Conservation (phyloP, 2,329 filamentous ascomycete species). For the Corniculantispora saksenae region DNA sequence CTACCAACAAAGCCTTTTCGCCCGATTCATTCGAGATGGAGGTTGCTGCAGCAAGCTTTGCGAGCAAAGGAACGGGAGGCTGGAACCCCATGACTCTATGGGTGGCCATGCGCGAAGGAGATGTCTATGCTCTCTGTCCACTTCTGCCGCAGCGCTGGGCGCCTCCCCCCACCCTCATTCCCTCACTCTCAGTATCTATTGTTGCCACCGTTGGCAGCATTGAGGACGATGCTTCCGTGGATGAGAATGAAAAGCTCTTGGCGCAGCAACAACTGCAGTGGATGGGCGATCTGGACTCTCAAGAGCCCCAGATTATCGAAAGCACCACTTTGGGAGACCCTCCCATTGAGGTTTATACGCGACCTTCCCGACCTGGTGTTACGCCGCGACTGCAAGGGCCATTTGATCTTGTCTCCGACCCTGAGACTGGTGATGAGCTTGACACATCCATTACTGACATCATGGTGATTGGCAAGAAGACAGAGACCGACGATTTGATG, state of each 20-base stretch:
- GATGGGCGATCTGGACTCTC: constrained; percentile 66
- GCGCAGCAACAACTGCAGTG: constrained; percentile 66
- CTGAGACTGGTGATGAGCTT: constrained; percentile 57
- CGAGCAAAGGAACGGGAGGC: constrained; percentile 65
- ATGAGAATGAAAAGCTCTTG: constrained; percentile 55
- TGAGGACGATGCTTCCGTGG: constrained; percentile 58
- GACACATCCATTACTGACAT: constrained; percentile 63
- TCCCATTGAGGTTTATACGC: constrained; percentile 55
- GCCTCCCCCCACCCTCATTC: constrained; percentile 72
- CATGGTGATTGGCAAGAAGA: constrained; percentile 61
- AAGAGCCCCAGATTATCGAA: constrained; percentile 60
- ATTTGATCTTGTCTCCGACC: constrained; percentile 57
- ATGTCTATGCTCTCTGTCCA: constrained; percentile 91
- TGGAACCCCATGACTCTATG: constrained; percentile 97
- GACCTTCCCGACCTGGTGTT: constrained; percentile 58
- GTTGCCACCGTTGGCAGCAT: constrained; percentile 69
- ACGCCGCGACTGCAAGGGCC: constrained; percentile 64
- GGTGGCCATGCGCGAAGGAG: constrained; percentile 92
- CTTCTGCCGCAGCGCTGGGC: constrained; percentile 86
- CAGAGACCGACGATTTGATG: constrained; percentile 62
- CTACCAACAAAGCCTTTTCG: constrained; percentile 79
- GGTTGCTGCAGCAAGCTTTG: constrained; percentile 84
- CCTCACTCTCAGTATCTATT: constrained; percentile 80
- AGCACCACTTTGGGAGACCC: constrained; percentile 46
- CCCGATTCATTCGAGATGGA: constrained; percentile 92